Evolutionary conservation across 768 basidiomycete genomes (phyloP), one percentile per base, ranked within the genome.

Genomic region (Zangia roseola): DNA sequence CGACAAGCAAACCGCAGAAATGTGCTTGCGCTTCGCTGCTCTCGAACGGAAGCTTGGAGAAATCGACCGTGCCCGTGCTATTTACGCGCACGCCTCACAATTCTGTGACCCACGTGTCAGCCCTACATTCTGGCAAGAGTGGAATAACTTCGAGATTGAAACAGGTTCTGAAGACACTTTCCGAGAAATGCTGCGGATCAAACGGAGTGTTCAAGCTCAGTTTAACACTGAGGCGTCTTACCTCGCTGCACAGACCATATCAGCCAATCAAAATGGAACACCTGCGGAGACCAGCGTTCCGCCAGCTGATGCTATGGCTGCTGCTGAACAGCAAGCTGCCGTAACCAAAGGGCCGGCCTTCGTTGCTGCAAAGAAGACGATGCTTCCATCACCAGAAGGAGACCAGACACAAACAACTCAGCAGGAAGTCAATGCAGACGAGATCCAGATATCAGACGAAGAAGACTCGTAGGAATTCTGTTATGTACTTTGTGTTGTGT

Each of bases 151-250:
- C 73, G 97, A 99, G 71, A 92, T 98, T 61, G 97, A 98, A 67
- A 97, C 94, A 3, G 97, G 97, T 2, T 95, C 92, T 2, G 97
- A 99, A 68, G 97, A 99, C 65, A 99, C 97, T 0, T 99, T 99
- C 84, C 78, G 86, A 54, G 90, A 91, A 72, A 92, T 91, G 89
- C 67, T 93, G 50, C 84, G 94, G 31, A 97, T 98, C 75, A 97
- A 95, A 72, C 84, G 97, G 49, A 94, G 94, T 59, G 97, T 99
- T 14, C 97, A 99, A 70, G 94, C 95, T 23, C 91, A 94, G 63
- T 99, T 97, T 77, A 98, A 99, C 68, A 99, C 97, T 3, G 95
- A 97, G 69, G 89, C 88, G 39, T 88, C 87, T 37, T 95, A 93
- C 68, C 74, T 97, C 47, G 91, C 91, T 8, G 94, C 94, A 10